These are phyloP conservation scores for Calonectria honghensis DNA, from an alignment of 2,329 filamentous ascomycete genomes.

Conservation along the genomic window DNA sequence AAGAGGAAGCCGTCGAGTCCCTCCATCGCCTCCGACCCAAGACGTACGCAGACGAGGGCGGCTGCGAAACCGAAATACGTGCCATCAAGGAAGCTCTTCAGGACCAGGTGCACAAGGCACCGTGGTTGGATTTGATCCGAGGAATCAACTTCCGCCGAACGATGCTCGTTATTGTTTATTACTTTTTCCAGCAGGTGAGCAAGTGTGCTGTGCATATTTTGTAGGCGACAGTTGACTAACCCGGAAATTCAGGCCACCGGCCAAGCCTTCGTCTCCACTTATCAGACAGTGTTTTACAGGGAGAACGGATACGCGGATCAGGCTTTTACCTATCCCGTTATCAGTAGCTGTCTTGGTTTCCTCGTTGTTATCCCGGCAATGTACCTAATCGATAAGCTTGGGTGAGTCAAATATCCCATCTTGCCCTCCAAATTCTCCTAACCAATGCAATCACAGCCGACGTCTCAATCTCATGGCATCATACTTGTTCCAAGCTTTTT, in stretches of 20 bases:
- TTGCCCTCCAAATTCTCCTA: neutral
- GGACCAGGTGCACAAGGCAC: constrained; percentile 35
- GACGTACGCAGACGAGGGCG: constrained; percentile 26
- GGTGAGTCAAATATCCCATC: constrained; percentile 13
- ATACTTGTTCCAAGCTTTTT: constrained; percentile 35
- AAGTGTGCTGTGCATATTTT: too few relatives aligned
- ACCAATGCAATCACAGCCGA: neutral
- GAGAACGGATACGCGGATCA: constrained; percentile 40
- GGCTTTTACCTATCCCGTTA: constrained; percentile 41
- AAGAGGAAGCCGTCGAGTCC: constrained; percentile 23
- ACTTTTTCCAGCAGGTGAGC: constrained; percentile 42
- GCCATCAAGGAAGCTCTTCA: constrained; percentile 33
- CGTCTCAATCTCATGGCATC: constrained; percentile 27
- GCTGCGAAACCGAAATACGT: constrained; percentile 29
- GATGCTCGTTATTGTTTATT: constrained; percentile 22
- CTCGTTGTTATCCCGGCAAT: constrained; percentile 36
- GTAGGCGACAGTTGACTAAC: neutral
- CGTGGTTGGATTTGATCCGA: constrained; percentile 26
- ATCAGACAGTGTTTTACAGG: constrained; percentile 50
- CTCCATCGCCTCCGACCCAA: constrained; percentile 26
- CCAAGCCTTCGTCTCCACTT: constrained; percentile 48
- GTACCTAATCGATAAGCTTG: constrained; percentile 39
- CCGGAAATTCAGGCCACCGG: constrained; percentile 39
- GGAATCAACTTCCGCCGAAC: constrained; percentile 24
- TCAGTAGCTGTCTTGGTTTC: constrained; percentile 35